Percentiles rank a stretch among this genome's conserved stretches.
Conservation (phyloP, 192 early-diverging fungal genomes). For the Backusella tuberculispora region DNA sequence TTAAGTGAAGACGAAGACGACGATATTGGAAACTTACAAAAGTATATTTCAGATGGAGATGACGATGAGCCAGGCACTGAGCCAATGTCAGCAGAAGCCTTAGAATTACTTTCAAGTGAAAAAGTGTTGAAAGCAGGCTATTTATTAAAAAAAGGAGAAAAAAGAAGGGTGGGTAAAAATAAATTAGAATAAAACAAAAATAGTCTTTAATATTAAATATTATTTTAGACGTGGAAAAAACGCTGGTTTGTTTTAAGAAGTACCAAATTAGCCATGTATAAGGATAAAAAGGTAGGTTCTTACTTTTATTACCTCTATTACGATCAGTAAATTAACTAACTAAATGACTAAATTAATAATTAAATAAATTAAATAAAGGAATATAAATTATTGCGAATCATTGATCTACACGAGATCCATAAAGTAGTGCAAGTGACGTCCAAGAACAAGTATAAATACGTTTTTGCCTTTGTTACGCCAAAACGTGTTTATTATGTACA, state of each 20-base stretch:
- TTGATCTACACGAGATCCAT: conserved; percentile 72
- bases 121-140: conserved; percentile 60
- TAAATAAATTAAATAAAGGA: conserved; percentile 50
- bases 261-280: conserved; percentile 81
- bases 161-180: conserved; percentile 50
- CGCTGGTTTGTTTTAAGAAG: conserved; percentile 86
- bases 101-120: conserved; percentile 55
- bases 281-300: conserved; percentile 72
- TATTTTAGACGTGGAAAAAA: conserved; percentile 76
- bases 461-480: conserved; percentile 78
- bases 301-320: background rate
- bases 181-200: conserved; percentile 3
- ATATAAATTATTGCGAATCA: conserved; percentile 76
- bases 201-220: background rate
- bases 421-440: conserved; percentile 71
- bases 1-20: conserved; percentile 42
- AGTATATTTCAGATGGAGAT: conserved; percentile 42
- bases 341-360: background rate
- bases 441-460: conserved; percentile 63
- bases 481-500: conserved; percentile 75
- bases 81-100: conserved; percentile 39
- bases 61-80: conserved; percentile 35
- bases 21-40: conserved; percentile 20
- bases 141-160: conserved; percentile 61
- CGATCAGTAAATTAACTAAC: background rate